Base-by-base conservation (phyloP, 768 basidiomycete species). In the Boletellus ananiceps region DNA sequence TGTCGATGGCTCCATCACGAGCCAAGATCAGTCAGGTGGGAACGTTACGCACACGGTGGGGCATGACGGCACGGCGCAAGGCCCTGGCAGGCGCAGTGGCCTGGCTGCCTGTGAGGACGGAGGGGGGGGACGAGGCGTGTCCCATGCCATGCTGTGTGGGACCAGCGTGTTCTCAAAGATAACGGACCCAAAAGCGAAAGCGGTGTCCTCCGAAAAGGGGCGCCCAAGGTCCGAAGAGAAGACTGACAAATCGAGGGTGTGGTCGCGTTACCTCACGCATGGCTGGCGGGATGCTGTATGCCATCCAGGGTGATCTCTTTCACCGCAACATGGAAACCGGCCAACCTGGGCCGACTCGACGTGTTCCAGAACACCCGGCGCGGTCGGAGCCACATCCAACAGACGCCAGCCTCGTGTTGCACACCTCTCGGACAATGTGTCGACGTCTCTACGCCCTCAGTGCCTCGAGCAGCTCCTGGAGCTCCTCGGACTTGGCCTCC, bases 401-500 rank as follows among this genome's bases (percentile, higher is more conserved):
- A 25, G 23, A 23, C 23, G 23, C 23, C 23, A 7, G 64, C 63
- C 61, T 63, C 64, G 32, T 64, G 60, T 48, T 44, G 43, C 23
- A 25, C 23, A 23, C 23, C n/a, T n/a, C n/a, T n/a, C n/a, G 19
- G 19, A 19, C 19, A 19, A 19, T 19, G 23, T 25, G 23, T 25
- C 23, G 2, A 25, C 19, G 3, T 19, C 19, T 19, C 23, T 62
- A 65, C 56, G 77, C 79, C 52, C 87, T 72, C 52, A 93, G 77
- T 60, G 84, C 78, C 6, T 66, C 73, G 55, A 86, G 70, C 63
- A 77, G 65, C 61, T 74, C 70, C 71, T 81, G 75, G 52, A 79
- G 69, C 16, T 79, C 77, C 11, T 78, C 77, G 55, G 56, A 43
- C 46, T 78, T 77, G 21, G 63, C 71, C 16, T 70, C 13, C 5